Conservation (phyloP, 2,329 filamentous ascomycete species). For the Corynespora cassiicola region DNA sequence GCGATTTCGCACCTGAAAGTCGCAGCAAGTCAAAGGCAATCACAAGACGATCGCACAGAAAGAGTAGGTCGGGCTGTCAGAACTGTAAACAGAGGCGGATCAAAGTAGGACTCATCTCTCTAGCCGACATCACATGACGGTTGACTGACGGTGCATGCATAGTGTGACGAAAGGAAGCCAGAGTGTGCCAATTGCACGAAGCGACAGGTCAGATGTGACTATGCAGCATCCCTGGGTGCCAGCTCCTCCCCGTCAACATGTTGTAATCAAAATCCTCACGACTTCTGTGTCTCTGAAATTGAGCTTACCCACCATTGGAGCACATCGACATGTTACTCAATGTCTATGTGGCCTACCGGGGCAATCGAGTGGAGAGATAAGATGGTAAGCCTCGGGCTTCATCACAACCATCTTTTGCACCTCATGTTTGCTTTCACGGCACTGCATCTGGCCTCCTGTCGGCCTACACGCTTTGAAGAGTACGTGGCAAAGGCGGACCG, state of each 20-base stretch:
- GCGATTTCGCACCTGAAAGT: too few species aligned
- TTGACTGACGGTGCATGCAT: conserved; percentile 1
- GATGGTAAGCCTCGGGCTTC: conserved; percentile 26
- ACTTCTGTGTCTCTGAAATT: conserved; percentile 20
- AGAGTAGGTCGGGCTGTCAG: conserved; percentile 34
- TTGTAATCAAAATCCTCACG: not conserved
- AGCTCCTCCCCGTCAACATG: not conserved
- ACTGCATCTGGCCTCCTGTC: conserved; percentile 28
- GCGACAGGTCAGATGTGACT: conserved; percentile 30
- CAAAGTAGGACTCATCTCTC: conserved; percentile 22
- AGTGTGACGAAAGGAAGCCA: conserved; percentile 39
- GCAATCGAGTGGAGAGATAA: conserved; percentile 19
- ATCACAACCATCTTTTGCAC: conserved; percentile 23
- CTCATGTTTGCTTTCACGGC: conserved; percentile 33
- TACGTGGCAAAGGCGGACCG: conserved; percentile 25
- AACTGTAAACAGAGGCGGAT: conserved; percentile 35
- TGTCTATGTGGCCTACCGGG: conserved; percentile 23
- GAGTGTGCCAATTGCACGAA: conserved; percentile 29
- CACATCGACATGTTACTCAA: conserved; percentile 29
- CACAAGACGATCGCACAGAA: conserved; percentile 30
- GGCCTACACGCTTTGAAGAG: conserved; percentile 19
- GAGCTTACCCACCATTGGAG: conserved; percentile 36
- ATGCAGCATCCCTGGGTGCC: conserved; percentile 5
- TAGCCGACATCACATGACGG: not conserved
- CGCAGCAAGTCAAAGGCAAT: not conserved